Percentiles rank a stretch among this genome's conserved stretches.
Evolutionary conservation across 2,329 filamentous ascomycete genomes (phyloP).

Genomic region (Triangularia setosa): DNA sequence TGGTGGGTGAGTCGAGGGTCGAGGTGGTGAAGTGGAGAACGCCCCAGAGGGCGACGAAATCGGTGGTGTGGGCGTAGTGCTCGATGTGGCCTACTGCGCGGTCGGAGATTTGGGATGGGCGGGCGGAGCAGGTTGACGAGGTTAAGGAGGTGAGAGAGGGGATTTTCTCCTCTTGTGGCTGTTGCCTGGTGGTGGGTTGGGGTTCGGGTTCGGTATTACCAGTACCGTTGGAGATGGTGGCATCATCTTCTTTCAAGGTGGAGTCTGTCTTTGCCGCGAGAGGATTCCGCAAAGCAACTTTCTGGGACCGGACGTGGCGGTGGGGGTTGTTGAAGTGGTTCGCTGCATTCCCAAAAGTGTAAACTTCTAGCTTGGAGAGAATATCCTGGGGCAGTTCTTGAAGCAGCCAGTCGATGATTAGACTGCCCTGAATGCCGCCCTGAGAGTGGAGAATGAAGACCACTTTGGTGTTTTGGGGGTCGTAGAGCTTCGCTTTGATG

Average conservation of each 20-base stretch:
- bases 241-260: conserved; percentile 20
- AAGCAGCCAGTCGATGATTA: conserved; percentile 73
- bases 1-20: conserved; percentile 38
- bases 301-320: conserved; percentile 45
- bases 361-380: conserved; percentile 67
- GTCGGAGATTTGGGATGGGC: conserved; percentile 38
- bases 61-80: conserved; percentile 71
- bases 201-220: not conserved
- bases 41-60: conserved; percentile 73
- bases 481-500: conserved; percentile 61
- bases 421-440: conserved; percentile 68
- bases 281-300: conserved; percentile 35
- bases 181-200: not conserved
- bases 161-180: not conserved
- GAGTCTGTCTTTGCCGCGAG: conserved; percentile 33
- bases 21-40: conserved; percentile 62
- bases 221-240: not conserved
- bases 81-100: conserved; percentile 67
- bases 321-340: conserved; percentile 80
- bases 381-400: conserved; percentile 65
- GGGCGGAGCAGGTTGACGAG: conserved; percentile 33
- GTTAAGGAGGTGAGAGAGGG: conserved; percentile 4
- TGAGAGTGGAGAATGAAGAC: conserved; percentile 74
- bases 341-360: conserved; percentile 74
- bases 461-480: conserved; percentile 61